A percentile compares a stretch with the other conserved stretches of the same genome.
These are phyloP conservation scores for Penicillium canescens DNA, from an alignment of 495 filamentous ascomycete species.

Conservation along the genomic window DNA sequence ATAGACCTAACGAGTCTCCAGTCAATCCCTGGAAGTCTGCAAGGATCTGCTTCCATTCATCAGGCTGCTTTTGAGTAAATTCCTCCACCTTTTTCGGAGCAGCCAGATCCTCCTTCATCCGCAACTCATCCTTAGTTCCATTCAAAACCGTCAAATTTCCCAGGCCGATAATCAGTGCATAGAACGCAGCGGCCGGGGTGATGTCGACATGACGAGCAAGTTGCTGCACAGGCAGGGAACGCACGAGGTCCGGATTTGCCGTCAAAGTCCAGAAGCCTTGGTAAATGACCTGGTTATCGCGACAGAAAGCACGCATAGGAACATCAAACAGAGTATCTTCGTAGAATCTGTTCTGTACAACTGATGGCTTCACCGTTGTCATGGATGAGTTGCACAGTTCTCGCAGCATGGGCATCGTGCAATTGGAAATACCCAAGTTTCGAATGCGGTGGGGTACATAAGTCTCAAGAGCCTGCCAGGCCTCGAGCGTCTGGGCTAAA, in stretches of 20 bases:
- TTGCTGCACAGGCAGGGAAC: slow-evolving; percentile 47
- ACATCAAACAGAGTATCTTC: slow-evolving; percentile 60
- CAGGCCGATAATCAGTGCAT: slow-evolving; percentile 65
- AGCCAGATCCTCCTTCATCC: slow-evolving; percentile 68
- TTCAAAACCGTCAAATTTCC: slow-evolving; percentile 61
- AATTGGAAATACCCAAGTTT: slow-evolving; percentile 74
- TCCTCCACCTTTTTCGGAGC: slow-evolving; percentile 49
- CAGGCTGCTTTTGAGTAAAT: slow-evolving; percentile 44
- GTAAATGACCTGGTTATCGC: slow-evolving; percentile 59
- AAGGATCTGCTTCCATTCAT: slow-evolving; percentile 47
- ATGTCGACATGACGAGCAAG: slow-evolving; percentile 50
- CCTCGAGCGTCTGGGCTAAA: slow-evolving; percentile 58
- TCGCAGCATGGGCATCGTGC: slow-evolving; percentile 51
- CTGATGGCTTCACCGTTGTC: slow-evolving; percentile 52
- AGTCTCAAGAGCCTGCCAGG: slow-evolving; percentile 61
- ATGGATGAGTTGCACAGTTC: slow-evolving; percentile 44
- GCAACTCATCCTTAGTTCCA: slow-evolving; percentile 62
- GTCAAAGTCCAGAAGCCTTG: slow-evolving; percentile 82
- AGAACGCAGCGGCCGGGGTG: slow-evolving; percentile 59
- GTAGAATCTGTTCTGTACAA: slow-evolving; percentile 79
- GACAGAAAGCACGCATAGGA: slow-evolving; percentile 61
- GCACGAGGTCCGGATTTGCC: slow-evolving; percentile 63
- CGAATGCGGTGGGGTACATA: slow-evolving; percentile 66
- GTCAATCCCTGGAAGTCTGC: slow-evolving; percentile 47
- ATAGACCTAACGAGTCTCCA: slow-evolving; percentile 33